phyloP scores from a whole-genome alignment of 2,329 filamentous ascomycete species.

The Aspergillus felis region DNA sequence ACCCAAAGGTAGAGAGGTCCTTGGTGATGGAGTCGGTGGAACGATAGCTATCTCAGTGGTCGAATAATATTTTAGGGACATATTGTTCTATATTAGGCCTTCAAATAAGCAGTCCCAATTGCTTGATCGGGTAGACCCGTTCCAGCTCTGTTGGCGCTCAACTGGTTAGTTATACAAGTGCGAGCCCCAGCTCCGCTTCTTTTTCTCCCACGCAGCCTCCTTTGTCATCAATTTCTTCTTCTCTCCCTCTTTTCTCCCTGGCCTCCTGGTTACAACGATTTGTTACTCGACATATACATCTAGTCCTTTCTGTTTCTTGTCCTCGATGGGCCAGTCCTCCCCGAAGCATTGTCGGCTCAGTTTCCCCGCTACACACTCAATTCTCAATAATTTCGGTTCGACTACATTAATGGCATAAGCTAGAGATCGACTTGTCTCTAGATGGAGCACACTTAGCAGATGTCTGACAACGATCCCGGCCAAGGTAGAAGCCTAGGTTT shows the following conservation, averaged over 20 bases:
- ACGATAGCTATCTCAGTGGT: not conserved
- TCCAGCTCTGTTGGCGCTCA: slow-evolving; percentile 15
- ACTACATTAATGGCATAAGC: slow-evolving; percentile 18
- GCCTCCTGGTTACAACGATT: not conserved
- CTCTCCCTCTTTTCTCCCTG: not conserved
- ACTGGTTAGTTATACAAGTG: slow-evolving; percentile 15
- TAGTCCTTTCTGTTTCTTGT: slow-evolving; percentile 17
- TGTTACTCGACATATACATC: slow-evolving; percentile 13
- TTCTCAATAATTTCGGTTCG: slow-evolving; percentile 5
- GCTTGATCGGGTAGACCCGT: slow-evolving; percentile 17
- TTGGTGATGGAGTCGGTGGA: not conserved
- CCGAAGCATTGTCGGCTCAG: slow-evolving; percentile 6
- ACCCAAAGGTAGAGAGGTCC: not conserved
- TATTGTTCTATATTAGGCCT: slow-evolving; percentile 6
- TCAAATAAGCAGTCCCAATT: not conserved
- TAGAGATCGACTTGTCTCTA: slow-evolving; percentile 15
- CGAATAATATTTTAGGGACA: slow-evolving; percentile 1
- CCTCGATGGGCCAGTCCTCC: slow-evolving; percentile 18
- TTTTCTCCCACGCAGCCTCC: slow-evolving; percentile 5
- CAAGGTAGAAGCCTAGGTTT: slow-evolving; percentile 28
- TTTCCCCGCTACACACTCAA: slow-evolving; percentile 2
- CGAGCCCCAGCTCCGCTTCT: slow-evolving; percentile 18
- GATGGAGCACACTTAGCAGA: slow-evolving; percentile 31
- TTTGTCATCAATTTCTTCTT: slow-evolving; percentile 5
- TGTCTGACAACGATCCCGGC: slow-evolving; percentile 33